phyloP scores from a whole-genome alignment of 169 alveolate species.

The Plasmodium fragile region DNA sequence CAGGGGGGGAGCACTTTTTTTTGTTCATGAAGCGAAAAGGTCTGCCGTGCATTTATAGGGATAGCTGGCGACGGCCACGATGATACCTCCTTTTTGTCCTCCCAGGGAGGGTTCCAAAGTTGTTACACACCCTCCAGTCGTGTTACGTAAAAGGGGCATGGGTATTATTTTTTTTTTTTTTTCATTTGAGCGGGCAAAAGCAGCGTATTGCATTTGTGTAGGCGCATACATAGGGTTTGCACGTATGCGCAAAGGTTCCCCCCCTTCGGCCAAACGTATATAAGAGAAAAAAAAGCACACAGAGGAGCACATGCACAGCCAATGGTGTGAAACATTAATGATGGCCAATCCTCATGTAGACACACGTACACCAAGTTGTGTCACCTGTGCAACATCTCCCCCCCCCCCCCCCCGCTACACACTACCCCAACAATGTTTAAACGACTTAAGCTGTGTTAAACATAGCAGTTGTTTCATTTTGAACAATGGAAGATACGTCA shows the following conservation, averaged over 20 bases:
- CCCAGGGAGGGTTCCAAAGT: background rate
- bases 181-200: background rate
- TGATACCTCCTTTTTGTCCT: background rate
- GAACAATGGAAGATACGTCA: background rate
- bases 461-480: background rate
- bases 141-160: background rate
- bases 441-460: background rate
- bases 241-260: background rate
- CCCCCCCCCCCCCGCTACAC: no score
- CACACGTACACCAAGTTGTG: background rate
- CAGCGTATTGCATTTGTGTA: background rate
- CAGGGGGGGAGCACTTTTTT: background rate
- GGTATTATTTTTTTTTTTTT: no score
- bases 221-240: background rate
- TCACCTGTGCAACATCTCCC: background rate
- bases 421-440: background rate
- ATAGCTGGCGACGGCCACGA: background rate
- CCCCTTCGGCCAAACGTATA: background rate
- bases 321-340: background rate
- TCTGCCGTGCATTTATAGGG: background rate
- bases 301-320: background rate
- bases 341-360: background rate
- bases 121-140: background rate
- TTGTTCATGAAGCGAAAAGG: background rate
- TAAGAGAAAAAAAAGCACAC: background rate